Conservation (phyloP, 495 filamentous ascomycete genomes). For the Delitschia confertaspora region DNA sequence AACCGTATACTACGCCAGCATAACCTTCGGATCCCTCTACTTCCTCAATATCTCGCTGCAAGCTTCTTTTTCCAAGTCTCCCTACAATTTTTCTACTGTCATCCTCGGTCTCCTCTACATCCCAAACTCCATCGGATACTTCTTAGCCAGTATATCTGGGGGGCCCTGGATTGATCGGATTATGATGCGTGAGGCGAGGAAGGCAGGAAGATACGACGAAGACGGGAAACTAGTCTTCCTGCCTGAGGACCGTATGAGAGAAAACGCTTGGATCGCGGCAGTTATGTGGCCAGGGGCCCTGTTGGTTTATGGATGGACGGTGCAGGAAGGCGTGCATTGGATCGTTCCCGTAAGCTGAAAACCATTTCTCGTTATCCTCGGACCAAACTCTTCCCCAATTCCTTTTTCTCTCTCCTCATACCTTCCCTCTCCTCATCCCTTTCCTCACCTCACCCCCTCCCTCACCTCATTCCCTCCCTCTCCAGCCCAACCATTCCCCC, state of each 20-base stretch:
- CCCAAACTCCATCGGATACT: slow-evolving; percentile 69
- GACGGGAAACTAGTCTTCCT: slow-evolving; percentile 59
- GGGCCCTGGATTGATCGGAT: slow-evolving; percentile 84
- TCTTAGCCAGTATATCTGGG: slow-evolving; percentile 62
- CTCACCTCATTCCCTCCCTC: slow-evolving; percentile 8
- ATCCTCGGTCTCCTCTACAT: slow-evolving; percentile 79
- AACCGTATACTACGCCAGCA: slow-evolving; percentile 71
- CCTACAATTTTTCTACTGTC: slow-evolving; percentile 66
- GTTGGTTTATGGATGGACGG: slow-evolving; percentile 62
- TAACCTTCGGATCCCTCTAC: slow-evolving; percentile 76
- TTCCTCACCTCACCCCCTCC: slow-evolving; percentile 2
- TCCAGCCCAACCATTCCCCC: no score
- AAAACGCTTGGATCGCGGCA: slow-evolving; percentile 80
- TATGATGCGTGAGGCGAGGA: slow-evolving; percentile 73
- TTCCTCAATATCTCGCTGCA: slow-evolving; percentile 82
- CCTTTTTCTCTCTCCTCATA: slow-evolving; percentile 26
- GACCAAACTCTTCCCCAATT: slow-evolving; percentile 15
- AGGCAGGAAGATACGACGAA: slow-evolving; percentile 61
- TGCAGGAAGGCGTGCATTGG: slow-evolving; percentile 50
- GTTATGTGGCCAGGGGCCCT: slow-evolving; percentile 61
- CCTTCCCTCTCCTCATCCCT: neutral
- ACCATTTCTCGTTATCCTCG: neutral
- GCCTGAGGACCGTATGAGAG: slow-evolving; percentile 82
- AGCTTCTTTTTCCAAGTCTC: slow-evolving; percentile 58
- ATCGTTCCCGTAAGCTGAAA: slow-evolving; percentile 49